These are phyloP conservation scores for Cephalotrichum gorgonifer DNA, from an alignment of 2,329 filamentous ascomycete species.

Conservation along the genomic window DNA sequence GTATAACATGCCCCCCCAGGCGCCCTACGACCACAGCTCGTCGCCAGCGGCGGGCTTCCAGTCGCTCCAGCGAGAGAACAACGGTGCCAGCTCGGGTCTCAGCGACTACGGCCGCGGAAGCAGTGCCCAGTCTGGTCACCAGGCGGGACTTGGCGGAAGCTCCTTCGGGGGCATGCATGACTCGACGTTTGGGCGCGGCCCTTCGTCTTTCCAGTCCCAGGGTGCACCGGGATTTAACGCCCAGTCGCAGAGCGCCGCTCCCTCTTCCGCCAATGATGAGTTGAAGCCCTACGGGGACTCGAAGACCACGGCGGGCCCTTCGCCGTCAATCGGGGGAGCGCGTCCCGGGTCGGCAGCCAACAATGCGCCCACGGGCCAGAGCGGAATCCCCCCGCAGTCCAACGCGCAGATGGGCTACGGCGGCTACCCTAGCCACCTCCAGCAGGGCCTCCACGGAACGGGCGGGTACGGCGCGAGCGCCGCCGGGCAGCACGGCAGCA, in stretches of 20 bases:
- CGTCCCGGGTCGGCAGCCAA: slow-evolving; percentile 50
- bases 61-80: slow-evolving; percentile 42
- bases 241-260: slow-evolving; percentile 33
- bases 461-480: slow-evolving; percentile 40
- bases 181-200: slow-evolving; percentile 41
- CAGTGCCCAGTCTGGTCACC: slow-evolving; percentile 35
- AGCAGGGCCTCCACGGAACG: slow-evolving; percentile 43
- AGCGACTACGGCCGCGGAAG: slow-evolving; percentile 44
- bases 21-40: slow-evolving; percentile 44
- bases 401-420: slow-evolving; percentile 46
- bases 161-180: slow-evolving; percentile 46
- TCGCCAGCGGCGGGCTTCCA: slow-evolving; percentile 43
- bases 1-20: slow-evolving; percentile 46
- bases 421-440: slow-evolving; percentile 44
- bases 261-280: slow-evolving; percentile 34
- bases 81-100: slow-evolving; percentile 36
- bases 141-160: slow-evolving; percentile 37
- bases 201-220: slow-evolving; percentile 44
- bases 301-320: slow-evolving; percentile 44
- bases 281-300: slow-evolving; percentile 49
- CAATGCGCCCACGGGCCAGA: slow-evolving; percentile 35
- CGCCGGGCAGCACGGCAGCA: slow-evolving; percentile 39
- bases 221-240: slow-evolving; percentile 42
- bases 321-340: slow-evolving; percentile 43
- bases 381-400: slow-evolving; percentile 46